Percentiles rank a stretch among this genome's conserved stretches.
Conservation (phyloP, 305 asterid genomes). For the Rubia tinctorum region DNA sequence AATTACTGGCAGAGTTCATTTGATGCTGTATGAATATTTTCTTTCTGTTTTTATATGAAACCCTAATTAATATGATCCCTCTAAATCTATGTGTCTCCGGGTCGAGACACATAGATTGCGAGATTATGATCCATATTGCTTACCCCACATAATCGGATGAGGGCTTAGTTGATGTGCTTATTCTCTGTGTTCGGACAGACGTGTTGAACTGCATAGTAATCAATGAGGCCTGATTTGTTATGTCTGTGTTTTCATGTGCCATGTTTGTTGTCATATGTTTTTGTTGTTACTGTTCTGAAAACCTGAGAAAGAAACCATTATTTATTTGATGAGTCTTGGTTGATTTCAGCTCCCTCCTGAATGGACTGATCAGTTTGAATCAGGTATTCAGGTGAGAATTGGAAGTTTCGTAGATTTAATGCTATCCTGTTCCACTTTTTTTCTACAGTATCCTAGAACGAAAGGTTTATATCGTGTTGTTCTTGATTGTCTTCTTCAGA, state of each 20-base stretch:
- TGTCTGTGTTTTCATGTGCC: conserved; percentile 24
- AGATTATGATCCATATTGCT: not conserved
- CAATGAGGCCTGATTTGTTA: not conserved
- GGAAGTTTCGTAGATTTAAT: conserved; percentile 9
- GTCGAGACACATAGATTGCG: not conserved
- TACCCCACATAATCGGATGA: not conserved
- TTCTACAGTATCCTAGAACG: conserved; percentile 3
- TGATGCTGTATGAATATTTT: conserved; percentile 82
- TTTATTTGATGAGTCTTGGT: conserved; percentile 33
- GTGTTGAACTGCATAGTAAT: conserved; percentile 1
- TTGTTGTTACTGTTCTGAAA: conserved; percentile 29
- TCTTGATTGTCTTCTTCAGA: conserved; percentile 43
- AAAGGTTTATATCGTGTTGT: not conserved
- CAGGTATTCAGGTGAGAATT: conserved; percentile 89
- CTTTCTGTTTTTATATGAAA: conserved; percentile 34
- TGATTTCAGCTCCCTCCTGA: conserved; percentile 86
- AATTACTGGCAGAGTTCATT: conserved; percentile 99
- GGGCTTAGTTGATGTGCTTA: not conserved
- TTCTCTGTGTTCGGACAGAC: not conserved
- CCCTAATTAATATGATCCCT: conserved; percentile 1
- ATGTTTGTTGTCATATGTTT: conserved; percentile 17
- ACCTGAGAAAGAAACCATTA: conserved; percentile 18
- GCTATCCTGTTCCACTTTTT: conserved; percentile 7
- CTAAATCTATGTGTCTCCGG: not conserved
- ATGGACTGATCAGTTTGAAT: conserved; percentile 99